Evolutionary conservation across 2,329 filamentous ascomycete species (phyloP), one percentile per base, ranked within the genome.

Genomic region (Plenodomus biglobosus): DNA sequence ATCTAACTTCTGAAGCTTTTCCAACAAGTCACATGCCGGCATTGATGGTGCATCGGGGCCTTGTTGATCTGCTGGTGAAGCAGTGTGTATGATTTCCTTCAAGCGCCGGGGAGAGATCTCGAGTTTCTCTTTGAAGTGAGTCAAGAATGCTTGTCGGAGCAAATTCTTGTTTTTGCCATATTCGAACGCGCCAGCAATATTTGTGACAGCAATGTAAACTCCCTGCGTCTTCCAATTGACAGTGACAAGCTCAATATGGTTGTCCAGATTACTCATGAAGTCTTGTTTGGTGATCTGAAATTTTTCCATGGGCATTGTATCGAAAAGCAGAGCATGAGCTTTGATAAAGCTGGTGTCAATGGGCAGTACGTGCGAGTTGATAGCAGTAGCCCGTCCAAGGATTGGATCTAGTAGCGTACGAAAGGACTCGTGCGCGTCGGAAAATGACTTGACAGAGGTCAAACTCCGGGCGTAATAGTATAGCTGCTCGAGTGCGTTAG

Each of bases 391-490:
- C 61, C 38, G 57, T 40, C 75, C 69, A 35, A 82, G 65, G 19
- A 78, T 71, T 0, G 80, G 79, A 42, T 76, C 76, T 57, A 92
- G 85, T 0, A 92, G 69, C 0, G 85, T 89, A 66, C 85, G 76
- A 32, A 92, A 84, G 0, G 81, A 88, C 40, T 90, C 86, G 4
- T 80, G 78, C 0, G 87, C 84, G n/a, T 83, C 85, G 0, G 71
- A 65, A 49, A 92, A 92, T 0, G 85, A 84, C 2, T 84, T 78
- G 0, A 82, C 76, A 0, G 87, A 87, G 20, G 84, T 88, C 0
- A 92, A 76, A 0, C 85, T 84, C 52, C 89, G 89, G 0, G 79
- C 73, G 55, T 91, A 92, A 50, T 83, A 88, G 59, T 83, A 90
- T 0, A 92, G 70, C 64, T 92, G 88, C 46, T 86, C 82, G 0